A percentile compares a stretch with the other conserved stretches of the same genome.
Conservation (phyloP, 2,329 filamentous ascomycete genomes). For the Alternaria gaisen region DNA sequence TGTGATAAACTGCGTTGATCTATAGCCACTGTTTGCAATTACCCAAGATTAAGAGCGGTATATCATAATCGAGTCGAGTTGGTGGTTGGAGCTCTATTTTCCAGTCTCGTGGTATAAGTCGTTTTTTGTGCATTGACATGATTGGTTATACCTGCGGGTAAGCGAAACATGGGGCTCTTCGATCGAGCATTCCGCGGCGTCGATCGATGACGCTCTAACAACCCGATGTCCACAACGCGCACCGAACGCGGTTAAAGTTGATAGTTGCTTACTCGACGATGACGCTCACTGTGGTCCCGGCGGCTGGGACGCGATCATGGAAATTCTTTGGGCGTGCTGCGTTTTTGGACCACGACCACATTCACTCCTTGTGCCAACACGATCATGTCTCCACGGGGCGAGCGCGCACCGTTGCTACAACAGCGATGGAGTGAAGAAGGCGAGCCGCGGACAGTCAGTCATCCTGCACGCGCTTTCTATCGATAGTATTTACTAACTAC, state of each 20-base stretch:
- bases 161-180: constrained; percentile 3
- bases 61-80: not conserved
- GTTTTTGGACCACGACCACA: not conserved
- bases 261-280: constrained; percentile 8
- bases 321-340: not conserved
- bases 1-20: not conserved
- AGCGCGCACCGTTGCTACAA: constrained; percentile 53
- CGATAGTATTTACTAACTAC: constrained; percentile 12
- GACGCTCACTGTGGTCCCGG: constrained; percentile 10
- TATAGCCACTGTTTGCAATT: not conserved
- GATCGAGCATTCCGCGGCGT: constrained; percentile 5
- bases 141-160: not conserved
- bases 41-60: not conserved
- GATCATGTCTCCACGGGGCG: constrained; percentile 36
- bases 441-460: constrained; percentile 42
- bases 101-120: not conserved
- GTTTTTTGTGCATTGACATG: not conserved
- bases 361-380: not conserved
- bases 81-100: not conserved
- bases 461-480: not conserved
- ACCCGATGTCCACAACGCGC: constrained; percentile 8
- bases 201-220: constrained; percentile 22
- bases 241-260: constrained; percentile 11
- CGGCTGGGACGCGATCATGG: not conserved
- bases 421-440: constrained; percentile 43